Evolutionary conservation across 108 stramenopile genomes (phyloP), one percentile per base, ranked within the genome.

Genomic region (Discostella pseudostelligera): DNA sequence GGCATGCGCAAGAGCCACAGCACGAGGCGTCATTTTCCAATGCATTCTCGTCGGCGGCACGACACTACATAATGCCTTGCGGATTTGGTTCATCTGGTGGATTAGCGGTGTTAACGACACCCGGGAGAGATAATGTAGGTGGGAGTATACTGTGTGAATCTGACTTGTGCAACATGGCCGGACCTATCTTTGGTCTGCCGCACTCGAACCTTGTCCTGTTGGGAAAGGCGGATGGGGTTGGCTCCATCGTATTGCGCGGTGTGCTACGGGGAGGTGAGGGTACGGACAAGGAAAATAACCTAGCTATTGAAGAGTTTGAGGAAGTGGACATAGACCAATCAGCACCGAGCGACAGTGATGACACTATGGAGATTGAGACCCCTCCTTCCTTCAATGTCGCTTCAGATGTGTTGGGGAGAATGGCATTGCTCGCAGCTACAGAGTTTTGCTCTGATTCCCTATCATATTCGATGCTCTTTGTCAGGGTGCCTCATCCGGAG

Each of bases 51-150:
- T 76, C 74, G 17, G 60, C 74, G 43, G 74, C 74, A 42, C 67
- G 74, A 32, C 74, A 76, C 35, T 72, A 82, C 29, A 62, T 94
- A n/a, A 83, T 85, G 62, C 89, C 92, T 0, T 90, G 89, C 61
- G 92, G 92, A 6, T 87, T 70, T 60, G 89, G 92, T 2, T 80
- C 87, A 8, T 85, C 86, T 64, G 92, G 92, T 22, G 85, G 89
- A 22, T 32, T 94, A 46, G 89, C 85, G 8, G 53, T 90, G 19
- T 28, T 89, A 8, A 86, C 84, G 43, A 76, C 78, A 39, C 86
- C 87, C 7, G 92, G 92, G 12, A 50, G 84, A 44, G 87, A 93
- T 39, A 60, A 51, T 26, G 50, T 51, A 11, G 50, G 50, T 24
- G 50, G 50, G 1, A 51, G 26, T 28, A 51, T 51, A 29, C 24